phyloP scores from a whole-genome alignment of 768 basidiomycete species.

The Boletus rubescentipes region DNA sequence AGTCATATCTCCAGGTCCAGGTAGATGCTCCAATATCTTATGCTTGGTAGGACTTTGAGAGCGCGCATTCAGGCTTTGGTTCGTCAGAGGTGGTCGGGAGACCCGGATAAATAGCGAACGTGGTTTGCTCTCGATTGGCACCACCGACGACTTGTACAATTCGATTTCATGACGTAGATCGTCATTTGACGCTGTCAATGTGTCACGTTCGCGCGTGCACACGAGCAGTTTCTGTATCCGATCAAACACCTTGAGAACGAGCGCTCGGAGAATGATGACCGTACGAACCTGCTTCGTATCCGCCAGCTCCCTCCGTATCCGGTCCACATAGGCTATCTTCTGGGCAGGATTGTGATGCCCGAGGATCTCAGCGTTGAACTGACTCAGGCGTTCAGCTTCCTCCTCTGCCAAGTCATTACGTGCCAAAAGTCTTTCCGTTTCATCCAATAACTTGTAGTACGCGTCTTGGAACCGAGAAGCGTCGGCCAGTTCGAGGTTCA shows the following conservation, averaged over 20 bases:
- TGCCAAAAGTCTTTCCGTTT: conserved; percentile 62
- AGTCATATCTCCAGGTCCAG: conserved; percentile 50
- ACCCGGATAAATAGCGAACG: conserved; percentile 50
- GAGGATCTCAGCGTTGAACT: conserved; percentile 83
- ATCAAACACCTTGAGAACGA: not conserved
- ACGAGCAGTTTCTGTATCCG: conserved; percentile 46
- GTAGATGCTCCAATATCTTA: conserved; percentile 32
- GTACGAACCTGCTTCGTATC: conserved; percentile 73
- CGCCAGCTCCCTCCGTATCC: conserved; percentile 75
- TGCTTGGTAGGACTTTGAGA: conserved; percentile 16
- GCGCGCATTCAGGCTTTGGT: conserved; percentile 39
- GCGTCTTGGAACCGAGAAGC: conserved; percentile 69
- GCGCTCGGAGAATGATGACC: not conserved
- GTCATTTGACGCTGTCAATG: conserved; percentile 40
- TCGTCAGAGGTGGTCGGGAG: conserved; percentile 46
- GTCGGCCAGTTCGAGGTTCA: conserved; percentile 53
- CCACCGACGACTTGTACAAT: conserved; percentile 58
- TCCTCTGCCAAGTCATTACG: conserved; percentile 78
- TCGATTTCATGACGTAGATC: conserved; percentile 54
- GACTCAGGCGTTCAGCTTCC: conserved; percentile 72
- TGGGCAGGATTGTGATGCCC: conserved; percentile 85
- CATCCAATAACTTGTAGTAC: conserved; percentile 61
- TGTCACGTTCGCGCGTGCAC: conserved; percentile 49
- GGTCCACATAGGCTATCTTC: conserved; percentile 83
- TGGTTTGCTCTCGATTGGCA: conserved; percentile 50